Percentiles rank a stretch among this genome's conserved stretches.
phyloP scores from a whole-genome alignment of 495 filamentous ascomycete species.

The Penicillium diatomitis region DNA sequence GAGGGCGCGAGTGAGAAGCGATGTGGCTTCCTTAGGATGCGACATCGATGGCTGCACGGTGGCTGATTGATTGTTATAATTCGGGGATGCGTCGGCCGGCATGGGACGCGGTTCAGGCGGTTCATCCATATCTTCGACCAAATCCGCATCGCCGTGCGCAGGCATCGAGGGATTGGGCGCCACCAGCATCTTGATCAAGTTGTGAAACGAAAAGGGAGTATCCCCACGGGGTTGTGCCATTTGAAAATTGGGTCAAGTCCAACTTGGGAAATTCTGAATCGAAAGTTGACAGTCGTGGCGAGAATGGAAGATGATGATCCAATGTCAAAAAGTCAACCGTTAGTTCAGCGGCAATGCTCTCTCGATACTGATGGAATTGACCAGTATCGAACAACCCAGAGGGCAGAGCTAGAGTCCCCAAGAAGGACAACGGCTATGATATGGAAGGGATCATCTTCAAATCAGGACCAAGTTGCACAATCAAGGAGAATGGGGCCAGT shows the following conservation, averaged over 20 bases:
- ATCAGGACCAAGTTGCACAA: slow-evolving; percentile 8
- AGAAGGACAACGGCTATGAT: slow-evolving; percentile 38
- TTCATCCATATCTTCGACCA: slow-evolving; percentile 47
- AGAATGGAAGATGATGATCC: slow-evolving; percentile 6
- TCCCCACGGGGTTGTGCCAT: slow-evolving; percentile 36
- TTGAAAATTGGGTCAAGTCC: slow-evolving; percentile 8
- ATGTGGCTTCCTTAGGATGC: slow-evolving; percentile 48
- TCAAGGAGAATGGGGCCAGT: slow-evolving; percentile 9
- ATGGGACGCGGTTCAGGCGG: slow-evolving; percentile 29
- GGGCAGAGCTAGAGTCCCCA: slow-evolving; percentile 23
- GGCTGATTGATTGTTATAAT: slow-evolving; percentile 21
- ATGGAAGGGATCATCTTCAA: slow-evolving; percentile 29
- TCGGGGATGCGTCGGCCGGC: slow-evolving; percentile 18
- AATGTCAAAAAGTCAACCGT: background rate
- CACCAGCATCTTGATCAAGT: slow-evolving; percentile 39
- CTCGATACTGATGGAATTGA: slow-evolving; percentile 25
- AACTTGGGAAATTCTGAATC: background rate
- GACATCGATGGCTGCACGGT: slow-evolving; percentile 26
- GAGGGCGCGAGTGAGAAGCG: slow-evolving; percentile 72
- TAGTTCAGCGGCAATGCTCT: slow-evolving; percentile 11
- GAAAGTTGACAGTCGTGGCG: slow-evolving; percentile 2
- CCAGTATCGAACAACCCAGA: slow-evolving; percentile 23
- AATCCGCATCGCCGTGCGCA: slow-evolving; percentile 32
- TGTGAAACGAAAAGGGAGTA: slow-evolving; percentile 33
- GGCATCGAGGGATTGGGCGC: slow-evolving; percentile 32